Conservation (phyloP, 2,329 filamentous ascomycete species). For the Dendrostoma leiphaemia region DNA sequence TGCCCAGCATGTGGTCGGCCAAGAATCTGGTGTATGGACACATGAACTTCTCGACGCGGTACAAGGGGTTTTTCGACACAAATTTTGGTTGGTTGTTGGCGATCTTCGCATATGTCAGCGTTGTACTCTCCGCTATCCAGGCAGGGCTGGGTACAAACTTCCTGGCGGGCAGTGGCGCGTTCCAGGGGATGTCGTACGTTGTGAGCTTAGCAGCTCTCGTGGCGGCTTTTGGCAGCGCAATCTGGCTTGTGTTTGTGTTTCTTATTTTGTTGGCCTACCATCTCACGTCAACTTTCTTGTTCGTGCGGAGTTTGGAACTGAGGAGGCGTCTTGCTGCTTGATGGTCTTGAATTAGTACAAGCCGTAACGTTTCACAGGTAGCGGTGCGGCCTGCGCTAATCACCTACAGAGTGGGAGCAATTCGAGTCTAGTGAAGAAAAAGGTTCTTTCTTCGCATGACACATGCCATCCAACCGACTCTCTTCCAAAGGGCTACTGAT, state of each 20-base stretch:
- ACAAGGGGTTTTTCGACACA: constrained; percentile 33
- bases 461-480: too few species aligned
- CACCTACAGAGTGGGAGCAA: too few species aligned
- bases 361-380: too few species aligned
- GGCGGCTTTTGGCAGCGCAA: not conserved
- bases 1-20: too few species aligned
- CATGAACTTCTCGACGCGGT: constrained; percentile 30
- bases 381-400: too few species aligned
- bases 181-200: constrained; percentile 25
- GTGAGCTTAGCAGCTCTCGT: not conserved
- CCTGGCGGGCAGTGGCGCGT: constrained; percentile 16
- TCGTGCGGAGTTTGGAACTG: not conserved
- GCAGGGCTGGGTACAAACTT: constrained; percentile 29
- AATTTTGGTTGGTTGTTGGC: constrained; percentile 34
- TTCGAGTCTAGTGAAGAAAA: too few species aligned
- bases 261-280: not conserved
- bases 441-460: too few species aligned
- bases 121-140: constrained; percentile 36
- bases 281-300: not conserved
- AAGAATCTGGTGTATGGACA: constrained; percentile 27
- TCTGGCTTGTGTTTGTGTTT: not conserved
- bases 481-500: too few species aligned
- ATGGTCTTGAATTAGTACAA: too few species aligned
- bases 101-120: constrained; percentile 21
- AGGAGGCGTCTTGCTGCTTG: too few species aligned